phyloP scores from a whole-genome alignment of 169 alveolate genomes.

The Babesia microti region DNA sequence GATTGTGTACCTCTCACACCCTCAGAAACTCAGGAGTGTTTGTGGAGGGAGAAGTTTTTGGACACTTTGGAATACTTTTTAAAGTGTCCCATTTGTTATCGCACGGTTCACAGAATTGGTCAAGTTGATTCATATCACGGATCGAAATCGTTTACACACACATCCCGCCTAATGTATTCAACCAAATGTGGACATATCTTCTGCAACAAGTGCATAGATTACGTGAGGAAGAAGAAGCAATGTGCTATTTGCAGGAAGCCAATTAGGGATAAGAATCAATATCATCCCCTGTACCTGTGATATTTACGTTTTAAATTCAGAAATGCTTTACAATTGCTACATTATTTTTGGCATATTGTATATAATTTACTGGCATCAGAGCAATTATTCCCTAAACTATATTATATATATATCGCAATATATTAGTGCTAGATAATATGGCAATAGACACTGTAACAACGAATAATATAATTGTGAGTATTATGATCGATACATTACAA shows the following conservation, averaged over 20 bases:
- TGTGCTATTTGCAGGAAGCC: slow-evolving; percentile 45
- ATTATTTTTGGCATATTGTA: too few relatives aligned
- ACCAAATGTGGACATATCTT: slow-evolving; percentile 47
- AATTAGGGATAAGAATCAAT: slow-evolving; percentile 29
- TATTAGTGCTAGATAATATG: too few relatives aligned
- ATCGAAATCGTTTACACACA: slow-evolving; percentile 27
- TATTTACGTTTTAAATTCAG: too few relatives aligned
- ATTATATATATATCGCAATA: too few relatives aligned
- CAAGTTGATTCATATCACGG: slow-evolving; percentile 38
- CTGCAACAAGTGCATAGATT: slow-evolving; percentile 42
- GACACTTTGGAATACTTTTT: slow-evolving; percentile 37
- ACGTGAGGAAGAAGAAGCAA: slow-evolving; percentile 25
- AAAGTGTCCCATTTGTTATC: slow-evolving; percentile 46
- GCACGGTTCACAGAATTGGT: slow-evolving; percentile 43
- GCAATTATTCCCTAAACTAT: too few relatives aligned
- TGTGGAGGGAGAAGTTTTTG: not conserved
- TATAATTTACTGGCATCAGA: too few relatives aligned
- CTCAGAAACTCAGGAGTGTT: too few relatives aligned
- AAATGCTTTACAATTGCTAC: too few relatives aligned
- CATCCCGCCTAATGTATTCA: slow-evolving; percentile 38
- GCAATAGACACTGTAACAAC: too few relatives aligned
- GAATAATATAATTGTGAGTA: too few relatives aligned
- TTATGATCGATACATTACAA: too few relatives aligned
- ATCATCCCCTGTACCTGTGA: slow-evolving; percentile 36
- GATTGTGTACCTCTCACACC: too few relatives aligned